Evolutionary conservation across 2,329 filamentous ascomycete genomes (phyloP), one percentile per base, ranked within the genome.

Genomic region (Macrophomina tecta): DNA sequence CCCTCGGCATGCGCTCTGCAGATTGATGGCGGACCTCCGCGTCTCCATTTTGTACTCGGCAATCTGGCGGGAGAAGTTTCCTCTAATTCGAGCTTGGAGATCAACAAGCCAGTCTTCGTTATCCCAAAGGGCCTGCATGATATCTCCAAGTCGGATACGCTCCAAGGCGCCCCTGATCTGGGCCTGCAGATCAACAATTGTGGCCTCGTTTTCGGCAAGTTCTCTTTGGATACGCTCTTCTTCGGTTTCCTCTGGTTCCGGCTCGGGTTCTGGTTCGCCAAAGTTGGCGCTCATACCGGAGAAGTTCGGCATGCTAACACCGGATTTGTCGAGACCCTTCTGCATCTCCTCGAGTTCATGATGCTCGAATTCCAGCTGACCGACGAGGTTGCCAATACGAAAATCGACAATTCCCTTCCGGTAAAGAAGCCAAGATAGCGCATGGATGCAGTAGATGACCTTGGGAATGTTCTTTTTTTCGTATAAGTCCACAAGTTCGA

Each of bases 381-480:
- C 95, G 66, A 99, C 93, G 51, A 99, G 84, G 74, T 99, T 99
- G 16, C 94, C 95, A 74, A 99, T 99, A 8, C 94, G 90, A 78
- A 99, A 98, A 75, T 94, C 91, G 46, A 98, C 91, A 69, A 98
- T 93, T 1, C 95, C 94, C 77, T 97, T 95, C 58, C 95, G 90
- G 79, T 92, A 97, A 11, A 99, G 84, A n/a, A 99, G 85, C 93
- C 94, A 99, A 77, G 94, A 98, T 18, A 99, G 83, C 0, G 95
- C 95, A 74, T 99, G 95, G 63, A 99, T 95, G 76, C 95, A 99
- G 81, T 99, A 97, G 69, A 99, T 99, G 76, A 98, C 96, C 79
- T 98, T 99, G 4, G 95, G 95, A 1, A 98, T 96, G 74, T 99
- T 99, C 81, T 99, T 99, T 84, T 98, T 99, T 80, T 99, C 96